Conservation (phyloP, 2,329 filamentous ascomycete species). For the Cladosporium sp. region DNA sequence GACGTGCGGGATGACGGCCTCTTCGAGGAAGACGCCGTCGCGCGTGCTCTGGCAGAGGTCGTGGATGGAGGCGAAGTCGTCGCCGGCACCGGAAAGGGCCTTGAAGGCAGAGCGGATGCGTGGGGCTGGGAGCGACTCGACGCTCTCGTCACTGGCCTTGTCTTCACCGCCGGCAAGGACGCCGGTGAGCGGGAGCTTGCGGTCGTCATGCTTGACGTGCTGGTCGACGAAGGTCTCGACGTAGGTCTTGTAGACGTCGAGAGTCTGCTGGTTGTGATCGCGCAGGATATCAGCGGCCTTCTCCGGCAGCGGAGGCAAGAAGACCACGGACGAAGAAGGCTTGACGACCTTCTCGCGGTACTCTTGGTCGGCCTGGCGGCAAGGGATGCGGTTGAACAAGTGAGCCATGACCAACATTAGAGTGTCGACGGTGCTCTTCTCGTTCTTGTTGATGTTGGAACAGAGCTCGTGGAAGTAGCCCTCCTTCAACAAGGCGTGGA, state of each 20-base stretch:
- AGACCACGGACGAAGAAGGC: slow-evolving; percentile 59
- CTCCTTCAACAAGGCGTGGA: slow-evolving; percentile 67
- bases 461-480: slow-evolving; percentile 68
- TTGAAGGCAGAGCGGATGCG: slow-evolving; percentile 64
- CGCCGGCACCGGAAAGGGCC: slow-evolving; percentile 64
- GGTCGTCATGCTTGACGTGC: slow-evolving; percentile 53
- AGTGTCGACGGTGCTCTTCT: slow-evolving; percentile 49
- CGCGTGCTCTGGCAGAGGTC: slow-evolving; percentile 65
- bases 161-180: slow-evolving; percentile 39
- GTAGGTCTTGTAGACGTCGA: slow-evolving; percentile 64
- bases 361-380: slow-evolving; percentile 44
- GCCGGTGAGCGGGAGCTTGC: slow-evolving; percentile 56
- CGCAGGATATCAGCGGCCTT: slow-evolving; percentile 54
- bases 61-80: slow-evolving; percentile 60
- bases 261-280: slow-evolving; percentile 61
- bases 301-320: slow-evolving; percentile 60
- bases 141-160: slow-evolving; percentile 21
- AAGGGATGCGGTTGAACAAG: slow-evolving; percentile 61
- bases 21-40: slow-evolving; percentile 68
- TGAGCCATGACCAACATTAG: slow-evolving; percentile 68
- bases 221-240: slow-evolving; percentile 66
- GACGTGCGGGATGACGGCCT: slow-evolving; percentile 67
- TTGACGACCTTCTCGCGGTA: slow-evolving; percentile 50
- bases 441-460: slow-evolving; percentile 49
- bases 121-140: slow-evolving; percentile 35